Evolutionary conservation across 2,329 filamentous ascomycete genomes (phyloP), one percentile per base, ranked within the genome.

Genomic region (Fusarium sterilihyphosum): DNA sequence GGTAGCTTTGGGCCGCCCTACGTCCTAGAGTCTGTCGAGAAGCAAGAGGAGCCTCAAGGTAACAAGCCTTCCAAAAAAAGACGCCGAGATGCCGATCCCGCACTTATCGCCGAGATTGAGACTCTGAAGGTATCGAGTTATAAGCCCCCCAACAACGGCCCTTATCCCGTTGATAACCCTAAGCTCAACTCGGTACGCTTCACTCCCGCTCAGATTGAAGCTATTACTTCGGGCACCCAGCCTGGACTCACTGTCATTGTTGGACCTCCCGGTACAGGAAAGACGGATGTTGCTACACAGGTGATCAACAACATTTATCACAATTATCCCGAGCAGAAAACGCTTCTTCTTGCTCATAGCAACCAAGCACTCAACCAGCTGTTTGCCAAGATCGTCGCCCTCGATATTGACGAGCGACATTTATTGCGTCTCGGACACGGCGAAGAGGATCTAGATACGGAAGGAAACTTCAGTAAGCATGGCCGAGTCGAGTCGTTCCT

Each of bases 281-380:
- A 99, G 86, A 99, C 96, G n/a, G 96, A 99, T 83, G 96, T 99
- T 61, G 95, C 95, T 54, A 98, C 96, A 9, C 96, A 99, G 82
- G 97, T 98, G 81, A 99, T 99, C 84, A 98, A 94, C 85, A 98
- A 98, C 82, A 93, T 99, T 77, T 99, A 99, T 81, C 96, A 98
- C 86, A 98, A 98, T 83, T 99, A 98, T 81, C 95, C 96, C 13
- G 88, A 92, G 73, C 95, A 99, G 82, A 93, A 94, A 77, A 99
- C 96, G 2, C 86, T 99, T 24, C 90, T 99, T 46, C 91, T 99
- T 73, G 96, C 96, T 9, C 96, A 99, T 82, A 98, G 96, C 83
- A 99, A 99, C 80, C 97, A 99, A 82, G 97, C 96, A 5, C 86
- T 99, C 16, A 99, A 99, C 79, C 96, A 99, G 81, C 88, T 99